Conservation (phyloP, 2,329 filamentous ascomycete species). For the Neurospora crassa region DNA sequence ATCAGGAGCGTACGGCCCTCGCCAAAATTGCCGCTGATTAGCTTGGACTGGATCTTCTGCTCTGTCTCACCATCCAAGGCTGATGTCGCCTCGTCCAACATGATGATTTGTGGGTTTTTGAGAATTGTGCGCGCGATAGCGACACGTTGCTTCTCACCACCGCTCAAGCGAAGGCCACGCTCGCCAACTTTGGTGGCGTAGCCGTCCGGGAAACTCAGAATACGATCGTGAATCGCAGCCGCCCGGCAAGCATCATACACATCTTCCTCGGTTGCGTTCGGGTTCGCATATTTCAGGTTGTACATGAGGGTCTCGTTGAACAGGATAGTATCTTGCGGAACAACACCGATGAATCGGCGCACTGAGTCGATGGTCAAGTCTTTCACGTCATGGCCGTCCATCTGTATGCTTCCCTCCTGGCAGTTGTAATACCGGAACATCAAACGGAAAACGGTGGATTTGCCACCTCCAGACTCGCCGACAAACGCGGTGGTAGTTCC, state of each 20-base stretch:
- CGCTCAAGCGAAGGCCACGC: conserved; percentile 43
- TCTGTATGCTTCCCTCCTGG: conserved; percentile 65
- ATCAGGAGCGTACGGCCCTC: conserved; percentile 86
- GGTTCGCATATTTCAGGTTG: conserved; percentile 43
- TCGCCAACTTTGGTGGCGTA: conserved; percentile 45
- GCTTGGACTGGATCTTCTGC: conserved; percentile 51
- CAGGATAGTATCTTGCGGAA: conserved; percentile 83
- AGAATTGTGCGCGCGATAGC: conserved; percentile 57
- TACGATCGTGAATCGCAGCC: conserved; percentile 45
- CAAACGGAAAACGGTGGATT: conserved; percentile 91
- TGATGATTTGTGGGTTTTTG: conserved; percentile 59
- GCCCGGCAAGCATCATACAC: conserved; percentile 41
- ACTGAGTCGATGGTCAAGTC: conserved; percentile 91
- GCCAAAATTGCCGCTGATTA: conserved; percentile 59
- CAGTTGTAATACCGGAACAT: conserved; percentile 96
- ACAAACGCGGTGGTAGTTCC: conserved; percentile 94
- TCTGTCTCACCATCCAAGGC: conserved; percentile 56
- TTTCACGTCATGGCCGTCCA: conserved; percentile 78
- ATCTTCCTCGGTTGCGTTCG: conserved; percentile 37
- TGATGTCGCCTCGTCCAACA: conserved; percentile 64
- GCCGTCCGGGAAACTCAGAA: conserved; percentile 41
- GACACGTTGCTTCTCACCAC: conserved; percentile 51
- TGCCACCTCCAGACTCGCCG: conserved; percentile 92
- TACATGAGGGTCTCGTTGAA: conserved; percentile 48
- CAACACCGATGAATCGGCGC: conserved; percentile 82